A percentile compares a stretch with the other conserved stretches of the same genome.
These are phyloP conservation scores for Komagataella kurtzmanii DNA, from an alignment of 805 yeast genomes.

Conservation along the genomic window DNA sequence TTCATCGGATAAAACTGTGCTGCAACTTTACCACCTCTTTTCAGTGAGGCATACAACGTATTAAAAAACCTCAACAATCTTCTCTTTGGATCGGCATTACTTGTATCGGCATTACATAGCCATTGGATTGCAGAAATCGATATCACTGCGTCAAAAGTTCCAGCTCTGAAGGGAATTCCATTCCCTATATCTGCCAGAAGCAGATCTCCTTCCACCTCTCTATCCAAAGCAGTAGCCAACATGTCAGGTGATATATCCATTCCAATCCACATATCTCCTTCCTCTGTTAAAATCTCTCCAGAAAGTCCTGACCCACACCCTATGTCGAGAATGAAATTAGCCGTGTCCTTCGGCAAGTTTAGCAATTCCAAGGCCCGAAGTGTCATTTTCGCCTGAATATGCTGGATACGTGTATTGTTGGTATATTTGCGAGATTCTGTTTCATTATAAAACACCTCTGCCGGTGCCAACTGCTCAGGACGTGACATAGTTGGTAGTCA, in stretches of 20 bases:
- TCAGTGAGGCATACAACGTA: conserved; percentile 73
- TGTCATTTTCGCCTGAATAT: conserved; percentile 97
- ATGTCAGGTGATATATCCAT: conserved; percentile 93
- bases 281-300: conserved; percentile 89
- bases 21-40: conserved; percentile 92
- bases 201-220: conserved; percentile 89
- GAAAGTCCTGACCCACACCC: conserved; percentile 97
- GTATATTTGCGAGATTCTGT: conserved; percentile 85
- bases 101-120: conserved; percentile 91
- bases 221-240: conserved; percentile 87
- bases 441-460: conserved; percentile 90
- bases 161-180: conserved; percentile 93
- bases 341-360: conserved; percentile 48
- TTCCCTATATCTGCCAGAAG: conserved; percentile 86
- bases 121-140: conserved; percentile 94
- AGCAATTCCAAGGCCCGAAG: conserved; percentile 81
- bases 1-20: conserved; percentile 94
- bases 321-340: conserved; percentile 70
- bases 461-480: conserved; percentile 95
- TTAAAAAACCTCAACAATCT: conserved; percentile 76
- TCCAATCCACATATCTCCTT: conserved; percentile 91
- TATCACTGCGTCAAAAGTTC: conserved; percentile 93
- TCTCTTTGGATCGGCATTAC: conserved; percentile 69
- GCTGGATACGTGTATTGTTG: conserved; percentile 90
- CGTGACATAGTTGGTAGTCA: conserved; percentile 51